Evolutionary conservation across 2,329 filamentous ascomycete species (phyloP), one percentile per base, ranked within the genome.

Genomic region (Pyrenophora graminea): DNA sequence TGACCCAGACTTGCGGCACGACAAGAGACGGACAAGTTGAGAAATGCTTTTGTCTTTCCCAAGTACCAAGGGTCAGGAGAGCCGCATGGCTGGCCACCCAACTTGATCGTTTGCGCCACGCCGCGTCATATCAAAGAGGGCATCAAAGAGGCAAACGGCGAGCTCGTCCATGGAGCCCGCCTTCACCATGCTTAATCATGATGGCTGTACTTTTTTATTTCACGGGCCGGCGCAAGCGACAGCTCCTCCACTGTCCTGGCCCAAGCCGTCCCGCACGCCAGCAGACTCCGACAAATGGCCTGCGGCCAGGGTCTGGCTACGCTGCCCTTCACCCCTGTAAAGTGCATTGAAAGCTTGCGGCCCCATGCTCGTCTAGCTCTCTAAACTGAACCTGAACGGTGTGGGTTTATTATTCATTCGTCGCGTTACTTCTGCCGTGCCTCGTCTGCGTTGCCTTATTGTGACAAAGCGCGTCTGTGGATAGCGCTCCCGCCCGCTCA

Each of bases 261-360:
- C 65, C 68, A 73, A 70, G 70, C 70, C 70, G 64, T 70, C 69
- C 70, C 70, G 68, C 66, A 66, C 56, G 66, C 66, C 69, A 69
- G 62, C 64, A 66, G 63, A 65, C 61, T 66, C 69, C 67, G 68
- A 71, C 56, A 61, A 55, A 64, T 57, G 58, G 57, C 64, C 58
- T 62, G 62, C 48, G 54, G 61, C 58, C 69, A 68, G 69, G 68
- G 68, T 70, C 67, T 68, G 58, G 59, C 58, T 61, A 55, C 46
- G 61, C 62, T 65, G 54, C 66, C 67, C 62, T 64, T 62, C 53
- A 69, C 59, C 48, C 65, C 63, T 60, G 64, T 58, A 56, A 63
- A 30, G 9, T 53, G 66, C 68, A 70, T 70, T 69, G 66, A 64
- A 30, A 53, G 63, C 66, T 57, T 57, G 58, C 59, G 56, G 63